These are phyloP conservation scores for Venustampulla echinocandica DNA, from an alignment of 495 filamentous ascomycete genomes.

Conservation along the genomic window DNA sequence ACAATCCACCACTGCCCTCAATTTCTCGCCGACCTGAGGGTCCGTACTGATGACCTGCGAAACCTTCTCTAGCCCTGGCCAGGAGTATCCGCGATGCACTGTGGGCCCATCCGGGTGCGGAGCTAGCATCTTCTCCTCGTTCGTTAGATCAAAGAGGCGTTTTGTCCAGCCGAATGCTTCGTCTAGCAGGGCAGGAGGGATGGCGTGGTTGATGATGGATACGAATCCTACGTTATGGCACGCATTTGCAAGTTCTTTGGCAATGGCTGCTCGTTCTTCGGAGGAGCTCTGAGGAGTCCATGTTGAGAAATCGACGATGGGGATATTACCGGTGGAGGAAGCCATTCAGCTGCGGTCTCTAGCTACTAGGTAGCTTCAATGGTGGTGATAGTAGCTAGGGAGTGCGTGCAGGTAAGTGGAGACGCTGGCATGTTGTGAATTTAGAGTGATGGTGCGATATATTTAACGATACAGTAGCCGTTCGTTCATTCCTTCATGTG, in stretches of 20 bases:
- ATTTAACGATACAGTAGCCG: too few relatives aligned
- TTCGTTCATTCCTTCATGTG: too few relatives aligned
- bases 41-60: constrained; percentile 48
- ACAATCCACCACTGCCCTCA: constrained; percentile 33
- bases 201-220: constrained; percentile 48
- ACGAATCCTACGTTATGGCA: constrained; percentile 52
- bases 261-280: constrained; percentile 33
- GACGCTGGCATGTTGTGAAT: too few relatives aligned
- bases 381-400: too few relatives aligned
- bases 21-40: constrained; percentile 27
- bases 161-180: constrained; percentile 48
- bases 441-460: too few relatives aligned
- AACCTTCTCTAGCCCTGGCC: constrained; percentile 57
- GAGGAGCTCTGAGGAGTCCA: constrained; percentile 17
- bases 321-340: constrained; percentile 30
- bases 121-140: constrained; percentile 38
- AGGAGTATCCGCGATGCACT: constrained; percentile 57
- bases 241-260: constrained; percentile 40
- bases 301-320: constrained; percentile 44
- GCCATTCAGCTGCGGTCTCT: too few relatives aligned
- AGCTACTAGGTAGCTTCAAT: too few relatives aligned
- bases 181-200: constrained; percentile 36
- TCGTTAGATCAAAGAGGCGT: constrained; percentile 27
- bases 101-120: constrained; percentile 51
- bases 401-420: too few relatives aligned